These are phyloP conservation scores for Orbilia javanica DNA, from an alignment of 2,329 filamentous ascomycete species.

Conservation along the genomic window DNA sequence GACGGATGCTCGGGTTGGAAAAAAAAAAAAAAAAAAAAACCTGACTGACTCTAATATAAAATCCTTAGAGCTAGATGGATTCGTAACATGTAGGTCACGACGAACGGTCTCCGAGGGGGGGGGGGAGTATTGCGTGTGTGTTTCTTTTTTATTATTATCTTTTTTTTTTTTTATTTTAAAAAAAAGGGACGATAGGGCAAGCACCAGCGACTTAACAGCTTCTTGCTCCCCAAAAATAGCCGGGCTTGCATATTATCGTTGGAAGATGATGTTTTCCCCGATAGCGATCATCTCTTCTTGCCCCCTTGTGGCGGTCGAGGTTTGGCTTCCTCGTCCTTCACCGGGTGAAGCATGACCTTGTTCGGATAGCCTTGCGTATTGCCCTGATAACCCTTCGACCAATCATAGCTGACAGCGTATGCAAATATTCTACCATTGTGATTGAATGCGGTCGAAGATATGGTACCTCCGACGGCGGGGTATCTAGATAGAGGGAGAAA, in stretches of 20 bases:
- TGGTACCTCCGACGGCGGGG: slow-evolving; percentile 84
- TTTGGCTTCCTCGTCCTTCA: slow-evolving; percentile 75
- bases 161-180: no score
- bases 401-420: slow-evolving; percentile 94
- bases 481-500: slow-evolving; percentile 67
- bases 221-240: not conserved
- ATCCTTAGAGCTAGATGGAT: not conserved
- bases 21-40: not conserved
- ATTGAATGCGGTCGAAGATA: slow-evolving; percentile 93
- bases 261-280: not conserved
- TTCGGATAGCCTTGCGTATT: slow-evolving; percentile 81
- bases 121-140: no score
- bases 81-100: not conserved
- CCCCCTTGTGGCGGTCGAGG: slow-evolving; percentile 64
- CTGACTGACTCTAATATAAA: slow-evolving; percentile 8
- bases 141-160: no score
- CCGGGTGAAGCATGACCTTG: slow-evolving; percentile 87
- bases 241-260: not conserved
- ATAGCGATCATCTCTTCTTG: slow-evolving; percentile 45
- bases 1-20: not conserved
- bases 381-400: slow-evolving; percentile 92
- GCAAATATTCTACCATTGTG: slow-evolving; percentile 85
- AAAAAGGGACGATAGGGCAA: not conserved
- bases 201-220: not conserved
- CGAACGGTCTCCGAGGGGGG: not conserved